phyloP scores from a whole-genome alignment of 257 asterid genomes.

The Petrea volubilis region DNA sequence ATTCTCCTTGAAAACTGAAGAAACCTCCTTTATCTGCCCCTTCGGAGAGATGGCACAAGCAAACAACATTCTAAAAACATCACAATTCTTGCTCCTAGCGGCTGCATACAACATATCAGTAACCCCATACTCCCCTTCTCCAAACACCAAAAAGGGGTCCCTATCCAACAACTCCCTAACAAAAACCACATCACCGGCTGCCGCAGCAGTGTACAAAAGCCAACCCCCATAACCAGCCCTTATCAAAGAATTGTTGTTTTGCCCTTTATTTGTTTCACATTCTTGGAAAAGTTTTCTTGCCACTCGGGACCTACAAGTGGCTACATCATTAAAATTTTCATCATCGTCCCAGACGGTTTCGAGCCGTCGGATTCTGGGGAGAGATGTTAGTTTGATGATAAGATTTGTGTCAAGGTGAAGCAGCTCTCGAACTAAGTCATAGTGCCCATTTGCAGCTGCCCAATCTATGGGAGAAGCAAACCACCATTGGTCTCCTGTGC shows the following conservation, averaged over 20 bases:
- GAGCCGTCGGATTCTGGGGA: constrained; percentile 76
- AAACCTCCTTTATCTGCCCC: constrained; percentile 33
- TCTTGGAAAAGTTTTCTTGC: constrained; percentile 67
- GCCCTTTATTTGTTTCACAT: constrained; percentile 51
- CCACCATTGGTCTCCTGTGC: constrained; percentile 96
- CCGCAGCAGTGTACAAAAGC: constrained; percentile 91
- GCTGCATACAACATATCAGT: constrained; percentile 87
- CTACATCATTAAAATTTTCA: constrained; percentile 50
- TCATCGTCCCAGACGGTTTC: constrained; percentile 94
- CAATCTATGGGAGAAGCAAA: constrained; percentile 94
- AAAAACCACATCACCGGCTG: constrained; percentile 72
- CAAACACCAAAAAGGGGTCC: constrained; percentile 77
- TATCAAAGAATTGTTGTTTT: constrained; percentile 61
- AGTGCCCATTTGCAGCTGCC: constrained; percentile 98
- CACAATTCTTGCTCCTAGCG: constrained; percentile 60
- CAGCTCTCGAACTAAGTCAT: constrained; percentile 77
- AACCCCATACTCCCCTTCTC: constrained; percentile 95
- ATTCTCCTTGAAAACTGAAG: constrained; percentile 49
- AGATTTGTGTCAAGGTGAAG: constrained; percentile 78
- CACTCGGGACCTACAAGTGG: constrained; percentile 65
- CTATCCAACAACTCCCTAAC: constrained; percentile 60
- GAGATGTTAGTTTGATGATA: constrained; percentile 80
- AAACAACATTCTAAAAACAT: constrained; percentile 62
- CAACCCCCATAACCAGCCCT: constrained; percentile 97
- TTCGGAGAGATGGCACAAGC: constrained; percentile 38